Evolutionary conservation across 257 asterid genomes (phyloP).

Genomic region (Plantago major): DNA sequence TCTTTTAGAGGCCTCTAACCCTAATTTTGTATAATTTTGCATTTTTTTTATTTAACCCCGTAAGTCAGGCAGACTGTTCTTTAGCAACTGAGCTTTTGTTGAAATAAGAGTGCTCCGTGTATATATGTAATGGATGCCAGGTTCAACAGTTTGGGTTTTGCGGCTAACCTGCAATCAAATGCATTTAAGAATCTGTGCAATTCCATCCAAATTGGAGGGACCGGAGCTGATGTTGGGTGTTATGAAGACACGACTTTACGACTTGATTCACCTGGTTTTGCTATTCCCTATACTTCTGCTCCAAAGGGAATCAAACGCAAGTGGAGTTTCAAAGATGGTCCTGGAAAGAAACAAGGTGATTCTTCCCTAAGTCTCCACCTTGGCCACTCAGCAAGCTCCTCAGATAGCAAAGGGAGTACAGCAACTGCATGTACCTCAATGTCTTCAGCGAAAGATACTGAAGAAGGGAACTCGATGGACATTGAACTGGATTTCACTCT

Average conservation of each 20-base stretch:
- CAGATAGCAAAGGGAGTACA: conserved; percentile 95
- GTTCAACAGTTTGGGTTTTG: conserved; percentile 61
- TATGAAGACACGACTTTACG: conserved; percentile 72
- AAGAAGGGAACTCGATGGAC: conserved; percentile 82
- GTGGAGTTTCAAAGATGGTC: conserved; percentile 44
- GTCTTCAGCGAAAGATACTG: conserved; percentile 83
- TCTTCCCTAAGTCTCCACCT: conserved; percentile 55
- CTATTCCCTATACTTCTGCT: conserved; percentile 31
- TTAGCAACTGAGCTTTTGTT: conserved; percentile 43
- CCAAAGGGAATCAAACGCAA: conserved; percentile 71
- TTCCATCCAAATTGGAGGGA: conserved; percentile 44
- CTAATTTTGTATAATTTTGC: conserved; percentile 33
- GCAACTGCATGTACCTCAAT: conserved; percentile 77
- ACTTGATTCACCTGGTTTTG: conserved; percentile 59
- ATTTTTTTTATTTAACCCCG: conserved; percentile 35
- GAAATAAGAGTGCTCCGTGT: conserved; percentile 36
- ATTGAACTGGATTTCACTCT: conserved; percentile 84
- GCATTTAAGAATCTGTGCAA: conserved; percentile 60
- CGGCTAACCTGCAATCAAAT: conserved; percentile 55
- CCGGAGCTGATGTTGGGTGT: conserved; percentile 35
- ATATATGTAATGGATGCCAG: conserved; percentile 72
- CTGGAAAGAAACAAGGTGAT: conserved; percentile 33
- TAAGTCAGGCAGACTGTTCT: conserved; percentile 86
- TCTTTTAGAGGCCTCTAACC: conserved; percentile 65
- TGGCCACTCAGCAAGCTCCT: conserved; percentile 87